phyloP scores from a whole-genome alignment of 805 yeast species.

The Candida pini region DNA sequence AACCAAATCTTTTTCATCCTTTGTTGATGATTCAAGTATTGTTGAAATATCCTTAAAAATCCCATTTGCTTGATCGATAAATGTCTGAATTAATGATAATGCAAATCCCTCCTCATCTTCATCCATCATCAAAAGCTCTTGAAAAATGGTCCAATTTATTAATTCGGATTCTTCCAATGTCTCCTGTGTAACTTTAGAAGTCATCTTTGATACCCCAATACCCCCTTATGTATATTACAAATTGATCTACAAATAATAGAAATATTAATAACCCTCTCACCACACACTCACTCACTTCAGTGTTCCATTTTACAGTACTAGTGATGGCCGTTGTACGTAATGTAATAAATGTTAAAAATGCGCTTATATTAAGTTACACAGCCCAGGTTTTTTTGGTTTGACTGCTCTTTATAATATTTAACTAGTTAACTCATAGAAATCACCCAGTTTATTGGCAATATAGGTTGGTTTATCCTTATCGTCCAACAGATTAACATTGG shows the following conservation, averaged over 20 bases:
- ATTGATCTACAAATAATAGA: too few relatives aligned
- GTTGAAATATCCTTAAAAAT: conserved; percentile 70
- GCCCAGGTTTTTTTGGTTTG: too few relatives aligned
- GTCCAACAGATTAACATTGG: conserved; percentile 40
- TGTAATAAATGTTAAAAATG: too few relatives aligned
- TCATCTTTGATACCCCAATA: too few relatives aligned
- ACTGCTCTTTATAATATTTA: too few relatives aligned
- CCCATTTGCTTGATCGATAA: conserved; percentile 81
- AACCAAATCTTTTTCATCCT: conserved; percentile 39
- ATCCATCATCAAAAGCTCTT: conserved; percentile 89
- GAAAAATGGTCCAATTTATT: conserved; percentile 83
- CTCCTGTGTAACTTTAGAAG: conserved; percentile 25
- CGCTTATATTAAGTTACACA: too few relatives aligned
- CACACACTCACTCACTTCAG: too few relatives aligned
- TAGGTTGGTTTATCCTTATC: conserved; percentile 52
- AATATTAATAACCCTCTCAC: too few relatives aligned
- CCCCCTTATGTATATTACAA: too few relatives aligned
- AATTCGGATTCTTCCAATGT: conserved; percentile 47
- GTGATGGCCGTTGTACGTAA: too few relatives aligned
- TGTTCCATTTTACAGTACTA: not conserved
- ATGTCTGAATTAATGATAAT: conserved; percentile 68
- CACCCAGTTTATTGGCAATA: conserved; percentile 72
- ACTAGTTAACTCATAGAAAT: conserved; percentile 60
- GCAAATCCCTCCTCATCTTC: conserved; percentile 94
- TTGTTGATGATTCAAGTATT: conserved; percentile 30